phyloP scores from a whole-genome alignment of 495 filamentous ascomycete genomes.

The Pseudomonodictys pantanalensis region DNA sequence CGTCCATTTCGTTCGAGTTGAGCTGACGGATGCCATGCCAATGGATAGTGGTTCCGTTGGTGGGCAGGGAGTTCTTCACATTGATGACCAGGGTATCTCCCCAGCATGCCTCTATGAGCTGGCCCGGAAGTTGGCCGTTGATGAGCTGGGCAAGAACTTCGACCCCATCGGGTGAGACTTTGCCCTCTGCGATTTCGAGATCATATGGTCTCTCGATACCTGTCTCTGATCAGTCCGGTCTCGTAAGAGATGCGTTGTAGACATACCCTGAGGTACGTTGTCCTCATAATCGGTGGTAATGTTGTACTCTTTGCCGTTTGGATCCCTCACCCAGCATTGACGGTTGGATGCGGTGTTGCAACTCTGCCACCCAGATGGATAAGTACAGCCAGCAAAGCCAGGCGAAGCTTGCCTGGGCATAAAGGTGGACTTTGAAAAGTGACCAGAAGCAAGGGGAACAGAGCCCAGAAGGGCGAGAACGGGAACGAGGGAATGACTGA shows the following conservation, averaged over 20 bases:
- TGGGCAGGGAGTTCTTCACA: conserved; percentile 38
- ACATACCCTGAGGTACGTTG: background rate
- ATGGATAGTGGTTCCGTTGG: conserved; percentile 50
- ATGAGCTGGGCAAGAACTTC: conserved; percentile 29
- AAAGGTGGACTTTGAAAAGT: conserved; percentile 4
- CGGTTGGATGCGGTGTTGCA: conserved; percentile 15
- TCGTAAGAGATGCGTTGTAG: background rate
- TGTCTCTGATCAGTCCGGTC: background rate
- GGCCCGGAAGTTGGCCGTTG: conserved; percentile 39
- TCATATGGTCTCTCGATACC: conserved; percentile 8
- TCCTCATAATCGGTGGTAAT: conserved; percentile 24
- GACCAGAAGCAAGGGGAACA: conserved; percentile 12
- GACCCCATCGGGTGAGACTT: conserved; percentile 15
- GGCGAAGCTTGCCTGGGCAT: conserved; percentile 15
- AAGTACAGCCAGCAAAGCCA: conserved; percentile 9
- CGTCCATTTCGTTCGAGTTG: conserved; percentile 47
- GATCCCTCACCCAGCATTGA: conserved; percentile 21
- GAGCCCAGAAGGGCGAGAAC: conserved; percentile 11
- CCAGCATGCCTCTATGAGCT: conserved; percentile 38
- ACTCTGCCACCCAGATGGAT: conserved; percentile 10
- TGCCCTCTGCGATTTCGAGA: conserved; percentile 9
- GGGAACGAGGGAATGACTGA: conserved; percentile 16
- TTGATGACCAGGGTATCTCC: conserved; percentile 39
- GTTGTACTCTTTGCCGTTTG: conserved; percentile 15
- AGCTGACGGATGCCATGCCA: conserved; percentile 53